Evolutionary conservation across 2,329 filamentous ascomycete genomes (phyloP), one percentile per base, ranked within the genome.

Genomic region (Penicillium concentricum): DNA sequence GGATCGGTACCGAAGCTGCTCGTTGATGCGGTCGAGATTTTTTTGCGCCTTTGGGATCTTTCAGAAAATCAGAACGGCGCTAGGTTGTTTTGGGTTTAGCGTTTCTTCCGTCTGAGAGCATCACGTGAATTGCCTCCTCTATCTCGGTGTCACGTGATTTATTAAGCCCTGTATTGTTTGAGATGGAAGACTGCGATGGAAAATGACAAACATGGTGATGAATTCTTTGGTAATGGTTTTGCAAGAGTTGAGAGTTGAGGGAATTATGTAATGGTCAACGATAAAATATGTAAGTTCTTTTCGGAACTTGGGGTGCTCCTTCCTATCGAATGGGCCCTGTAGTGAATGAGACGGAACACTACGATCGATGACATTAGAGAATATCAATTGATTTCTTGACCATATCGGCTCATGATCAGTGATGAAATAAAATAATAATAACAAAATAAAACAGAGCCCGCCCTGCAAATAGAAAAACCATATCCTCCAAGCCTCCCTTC

Each of bases 21-120:
- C 69, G 70, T 67, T 70, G 70, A 66, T 72, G 66, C 69, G 65
- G 70, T 70, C 70, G 71, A 74, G 71, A 72, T 69, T 73, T 73
- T 73, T 72, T 67, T 66, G 69, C 69, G 68, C 67, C 68, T 71
- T 68, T 68, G 64, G 66, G 69, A 70, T 71, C 70, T 71, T 72
- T 72, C 69, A 61, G 71, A 74, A 74, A 74, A 73, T 72, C 66
- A 71, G 66, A 67, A 67, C 44, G 7, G 51, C 67, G 66, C 73
- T 75, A 75, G 59, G n/a, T 60, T 57, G 1, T 20, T 32, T 52
- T 34, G 0, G 2, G 61, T 57, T 50, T 74, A 74, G 73, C 44
- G 51, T 39, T 15, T 52, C 20, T 43, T 53, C 61, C 66, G 65
- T 61, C 62, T 58, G 62, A 57, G 54, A 37, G 45, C 13, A 4